phyloP scores from a whole-genome alignment of 1,139 yeast species.

The Maudiozyma humilis region DNA sequence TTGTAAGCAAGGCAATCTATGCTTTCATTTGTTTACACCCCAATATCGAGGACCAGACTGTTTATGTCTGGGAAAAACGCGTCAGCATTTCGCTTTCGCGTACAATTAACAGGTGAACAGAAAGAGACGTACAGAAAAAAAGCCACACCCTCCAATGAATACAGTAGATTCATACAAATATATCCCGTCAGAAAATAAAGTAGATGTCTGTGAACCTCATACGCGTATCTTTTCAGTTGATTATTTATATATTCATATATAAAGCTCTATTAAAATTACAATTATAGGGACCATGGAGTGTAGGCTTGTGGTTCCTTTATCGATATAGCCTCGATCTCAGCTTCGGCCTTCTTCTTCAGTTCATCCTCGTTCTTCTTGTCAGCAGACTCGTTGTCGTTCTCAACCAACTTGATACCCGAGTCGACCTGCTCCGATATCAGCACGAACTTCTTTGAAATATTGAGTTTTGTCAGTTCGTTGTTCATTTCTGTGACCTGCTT shows the following conservation, averaged over 20 bases:
- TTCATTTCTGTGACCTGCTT: slow-evolving; percentile 29
- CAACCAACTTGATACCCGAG: slow-evolving; percentile 26
- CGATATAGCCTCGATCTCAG: slow-evolving; percentile 25
- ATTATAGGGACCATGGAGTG: slow-evolving; percentile 28
- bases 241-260: background rate
- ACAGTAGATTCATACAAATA: too few relatives aligned
- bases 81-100: too few relatives aligned
- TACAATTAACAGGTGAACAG: too few relatives aligned
- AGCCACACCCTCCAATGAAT: too few relatives aligned
- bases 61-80: too few relatives aligned
- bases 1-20: too few relatives aligned
- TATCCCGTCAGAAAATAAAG: too few relatives aligned
- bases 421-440: slow-evolving; percentile 28
- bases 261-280: slow-evolving; percentile 3
- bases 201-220: too few relatives aligned
- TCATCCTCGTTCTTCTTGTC: slow-evolving; percentile 14
- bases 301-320: slow-evolving; percentile 27
- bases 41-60: too few relatives aligned
- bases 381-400: slow-evolving; percentile 19
- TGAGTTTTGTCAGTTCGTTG: slow-evolving; percentile 22
- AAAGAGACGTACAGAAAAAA: too few relatives aligned
- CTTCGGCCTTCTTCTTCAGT: slow-evolving; percentile 20
- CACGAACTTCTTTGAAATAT: slow-evolving; percentile 26
- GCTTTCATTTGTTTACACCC: background rate
- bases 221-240: background rate